Evolutionary conservation across 140 eudicot species (phyloP).

Genomic region (Bidens hawaiensis): DNA sequence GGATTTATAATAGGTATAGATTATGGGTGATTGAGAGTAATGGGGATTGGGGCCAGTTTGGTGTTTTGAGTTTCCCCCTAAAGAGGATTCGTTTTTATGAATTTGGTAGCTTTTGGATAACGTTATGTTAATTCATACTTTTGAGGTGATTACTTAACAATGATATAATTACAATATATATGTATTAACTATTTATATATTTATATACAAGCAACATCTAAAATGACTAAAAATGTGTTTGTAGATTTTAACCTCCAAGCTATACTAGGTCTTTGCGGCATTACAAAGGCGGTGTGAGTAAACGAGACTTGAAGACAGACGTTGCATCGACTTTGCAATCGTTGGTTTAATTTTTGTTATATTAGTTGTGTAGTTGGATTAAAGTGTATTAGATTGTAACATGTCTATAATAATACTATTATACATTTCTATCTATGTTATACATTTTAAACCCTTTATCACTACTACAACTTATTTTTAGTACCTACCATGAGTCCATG

Average conservation of each 20-base stretch:
- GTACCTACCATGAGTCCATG: background rate
- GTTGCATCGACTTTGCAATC: background rate
- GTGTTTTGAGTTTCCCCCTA: slow-evolving; percentile 20
- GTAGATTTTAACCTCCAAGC: no score
- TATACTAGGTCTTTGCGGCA: no score
- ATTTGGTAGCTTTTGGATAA: slow-evolving; percentile 9
- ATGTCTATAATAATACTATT: no score
- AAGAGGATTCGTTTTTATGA: slow-evolving; percentile 32
- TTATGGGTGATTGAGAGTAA: slow-evolving; percentile 18
- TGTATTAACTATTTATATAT: background rate
- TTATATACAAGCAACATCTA: no score
- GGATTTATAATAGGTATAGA: slow-evolving; percentile 32
- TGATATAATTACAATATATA: background rate
- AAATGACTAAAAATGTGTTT: no score
- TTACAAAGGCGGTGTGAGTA: no score
- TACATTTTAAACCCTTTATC: background rate
- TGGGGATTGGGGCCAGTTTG: slow-evolving; percentile 29
- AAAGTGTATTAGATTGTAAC: background rate
- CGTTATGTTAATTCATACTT: background rate
- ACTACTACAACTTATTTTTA: no score
- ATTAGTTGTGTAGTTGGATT: background rate
- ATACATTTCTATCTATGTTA: no score
- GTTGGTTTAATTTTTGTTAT: background rate
- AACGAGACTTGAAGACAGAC: no score
- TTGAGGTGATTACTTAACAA: background rate